These are phyloP conservation scores for Cladophialophora bantiana DNA, from an alignment of 2,329 filamentous ascomycete genomes.

Conservation along the genomic window DNA sequence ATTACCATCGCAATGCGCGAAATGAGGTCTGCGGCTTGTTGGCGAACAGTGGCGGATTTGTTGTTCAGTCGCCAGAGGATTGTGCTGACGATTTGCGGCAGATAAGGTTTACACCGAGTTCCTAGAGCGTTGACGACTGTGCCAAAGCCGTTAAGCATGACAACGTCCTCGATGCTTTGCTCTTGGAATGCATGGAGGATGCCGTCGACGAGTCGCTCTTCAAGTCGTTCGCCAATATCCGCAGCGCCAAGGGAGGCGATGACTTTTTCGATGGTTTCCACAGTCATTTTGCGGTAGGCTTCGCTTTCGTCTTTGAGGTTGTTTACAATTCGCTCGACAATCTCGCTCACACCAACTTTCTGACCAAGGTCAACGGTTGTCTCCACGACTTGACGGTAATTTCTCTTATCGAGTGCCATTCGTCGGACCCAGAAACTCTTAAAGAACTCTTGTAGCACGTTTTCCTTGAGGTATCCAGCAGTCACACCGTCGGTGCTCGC, in stretches of 20 bases:
- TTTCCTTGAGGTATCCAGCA: conserved; percentile 90
- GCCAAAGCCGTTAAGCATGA: conserved; percentile 96
- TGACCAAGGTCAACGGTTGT: conserved; percentile 96
- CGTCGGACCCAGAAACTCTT: conserved; percentile 98
- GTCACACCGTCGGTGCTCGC: conserved; percentile 94
- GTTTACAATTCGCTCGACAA: conserved; percentile 88
- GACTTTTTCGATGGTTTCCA: conserved; percentile 96
- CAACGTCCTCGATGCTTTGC: conserved; percentile 92
- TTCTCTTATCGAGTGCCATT: conserved; percentile 96
- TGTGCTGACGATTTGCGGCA: conserved; percentile 95
- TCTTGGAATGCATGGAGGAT: conserved; percentile 97
- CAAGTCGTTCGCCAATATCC: conserved; percentile 88
- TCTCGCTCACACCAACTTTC: conserved; percentile 97
- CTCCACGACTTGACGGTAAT: conserved; percentile 97
- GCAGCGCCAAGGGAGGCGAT: conserved; percentile 91
- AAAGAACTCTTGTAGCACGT: conserved; percentile 95
- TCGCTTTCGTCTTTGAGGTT: conserved; percentile 99
- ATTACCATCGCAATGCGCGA: conserved; percentile 98
- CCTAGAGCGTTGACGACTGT: conserved; percentile 96
- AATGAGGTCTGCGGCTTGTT: conserved; percentile 95
- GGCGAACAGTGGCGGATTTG: conserved; percentile 93
- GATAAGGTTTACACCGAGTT: conserved; percentile 91
- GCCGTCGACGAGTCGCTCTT: conserved; percentile 93
- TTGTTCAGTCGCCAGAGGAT: conserved; percentile 98
- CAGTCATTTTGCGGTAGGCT: conserved; percentile 97